Base-by-base conservation (phyloP, 2,329 filamentous ascomycete genomes). In the Cercospora citrullina region DNA sequence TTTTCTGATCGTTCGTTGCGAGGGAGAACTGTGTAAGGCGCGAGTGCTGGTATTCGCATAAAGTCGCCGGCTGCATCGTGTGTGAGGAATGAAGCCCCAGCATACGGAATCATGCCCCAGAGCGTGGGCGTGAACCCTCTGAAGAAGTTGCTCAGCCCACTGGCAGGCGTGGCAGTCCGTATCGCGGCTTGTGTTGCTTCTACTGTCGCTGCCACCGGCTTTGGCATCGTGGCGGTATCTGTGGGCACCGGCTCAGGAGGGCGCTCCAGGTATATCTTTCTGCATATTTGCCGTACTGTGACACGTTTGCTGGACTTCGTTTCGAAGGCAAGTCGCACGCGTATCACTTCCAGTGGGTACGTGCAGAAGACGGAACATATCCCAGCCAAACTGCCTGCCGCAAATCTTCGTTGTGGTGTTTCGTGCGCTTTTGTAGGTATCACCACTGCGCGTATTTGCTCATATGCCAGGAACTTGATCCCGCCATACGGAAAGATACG, bases 391-490 rank as follows among this genome's bases (percentile, higher is more conserved):
- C 89, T 89, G 58, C 92, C 92, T 67, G 89, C 90, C 26, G 91
- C 75, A 60, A 95, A 87, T 10, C 95, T 87, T 60, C 95, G 88
- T 30, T 91, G 79, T 1, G 91, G 87, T 0, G 94, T 98, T 79
- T 99, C 95, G 67, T 96, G 86, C 5, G 89, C 83, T 62, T 84
- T 87, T 42, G 81, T 83, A 1, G 87, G 87, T 69, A 99, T 98
- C 33, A 98, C 77, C 14, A 89, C 76, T 12, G 90, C 88, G 68
- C 95, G 91, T 72, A 97, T 92, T 80, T 99, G 95, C 80, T 99
- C 95, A 82, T 99, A 99, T 57, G 94, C 94, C 51, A 99, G 87
- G 77, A 99, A 99, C 77, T 99, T 99, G 81, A 98, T 97, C 57
- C 92, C 94, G 16, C 94, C 95, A 79, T 99, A 99, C 5, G 95